Evolutionary conservation across 106 monocot genomes (phyloP).

Genomic region (Phalaenopsis aphrodite): DNA sequence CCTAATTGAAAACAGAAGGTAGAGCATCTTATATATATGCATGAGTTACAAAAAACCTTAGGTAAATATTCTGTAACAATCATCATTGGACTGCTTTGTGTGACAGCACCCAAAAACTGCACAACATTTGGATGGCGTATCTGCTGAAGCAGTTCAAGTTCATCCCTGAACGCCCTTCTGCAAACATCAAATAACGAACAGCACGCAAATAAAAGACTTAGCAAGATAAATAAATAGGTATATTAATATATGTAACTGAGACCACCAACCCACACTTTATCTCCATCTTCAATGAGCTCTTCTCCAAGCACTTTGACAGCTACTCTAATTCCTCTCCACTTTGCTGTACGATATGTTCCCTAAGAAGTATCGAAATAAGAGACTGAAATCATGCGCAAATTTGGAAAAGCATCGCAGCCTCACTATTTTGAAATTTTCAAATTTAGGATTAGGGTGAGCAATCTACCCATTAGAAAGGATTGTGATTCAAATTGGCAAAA

Average conservation of each 20-base stretch:
- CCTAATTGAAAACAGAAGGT: too few species aligned
- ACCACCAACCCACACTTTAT: constrained; percentile 83
- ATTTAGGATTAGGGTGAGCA: too few species aligned
- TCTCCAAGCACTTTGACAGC: constrained; percentile 79
- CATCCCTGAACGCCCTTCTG: constrained; percentile 89
- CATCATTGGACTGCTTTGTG: constrained; percentile 97
- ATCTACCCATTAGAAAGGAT: too few species aligned
- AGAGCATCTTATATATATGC: too few species aligned
- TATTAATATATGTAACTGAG: constrained; percentile 1
- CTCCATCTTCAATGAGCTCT: constrained; percentile 59
- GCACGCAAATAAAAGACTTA: neutral
- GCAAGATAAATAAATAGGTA: too few species aligned
- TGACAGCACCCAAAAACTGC: constrained; percentile 96
- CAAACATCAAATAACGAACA: constrained; percentile 7
- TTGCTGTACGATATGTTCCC: constrained; percentile 82
- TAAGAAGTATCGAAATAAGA: constrained; percentile 21
- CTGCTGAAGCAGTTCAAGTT: constrained; percentile 82
- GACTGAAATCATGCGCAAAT: too few species aligned
- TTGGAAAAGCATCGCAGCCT: too few species aligned
- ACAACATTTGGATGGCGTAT: constrained; percentile 97
- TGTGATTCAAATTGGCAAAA: too few species aligned
- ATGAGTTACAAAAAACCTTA: constrained; percentile 35
- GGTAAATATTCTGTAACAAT: constrained; percentile 93
- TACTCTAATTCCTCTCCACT: constrained; percentile 86
- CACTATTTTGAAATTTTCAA: too few species aligned